A percentile compares a stretch with the other conserved stretches of the same genome.
phyloP scores from a whole-genome alignment of 2,329 filamentous ascomycete genomes.

The Curvularia verruculosa region DNA sequence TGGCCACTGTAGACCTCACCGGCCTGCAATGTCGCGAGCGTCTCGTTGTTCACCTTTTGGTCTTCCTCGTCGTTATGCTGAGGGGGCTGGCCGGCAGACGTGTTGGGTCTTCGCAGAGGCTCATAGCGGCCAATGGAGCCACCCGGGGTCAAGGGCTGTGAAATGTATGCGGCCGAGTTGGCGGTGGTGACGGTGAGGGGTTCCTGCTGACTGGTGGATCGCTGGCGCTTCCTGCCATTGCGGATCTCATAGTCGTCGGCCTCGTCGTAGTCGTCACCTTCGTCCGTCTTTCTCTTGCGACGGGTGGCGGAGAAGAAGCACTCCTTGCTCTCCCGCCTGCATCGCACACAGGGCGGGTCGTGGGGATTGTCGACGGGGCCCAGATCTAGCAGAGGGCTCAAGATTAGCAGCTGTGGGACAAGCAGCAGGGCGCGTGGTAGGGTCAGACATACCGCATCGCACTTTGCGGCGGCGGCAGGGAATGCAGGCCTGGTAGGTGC shows the following conservation, averaged over 20 bases:
- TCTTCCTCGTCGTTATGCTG: slow-evolving; percentile 57
- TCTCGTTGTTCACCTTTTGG: slow-evolving; percentile 64
- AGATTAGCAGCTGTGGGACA: slow-evolving; percentile 7
- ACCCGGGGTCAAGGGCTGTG: slow-evolving; percentile 67
- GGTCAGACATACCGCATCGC: slow-evolving; percentile 57
- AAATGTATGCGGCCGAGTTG: slow-evolving; percentile 34
- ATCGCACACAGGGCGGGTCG: slow-evolving; percentile 91
- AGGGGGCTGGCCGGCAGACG: slow-evolving; percentile 30
- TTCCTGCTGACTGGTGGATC: slow-evolving; percentile 54
- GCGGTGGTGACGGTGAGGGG: slow-evolving; percentile 27
- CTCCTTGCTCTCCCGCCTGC: slow-evolving; percentile 91
- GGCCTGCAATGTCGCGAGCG: slow-evolving; percentile 64
- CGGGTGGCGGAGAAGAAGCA: slow-evolving; percentile 96
- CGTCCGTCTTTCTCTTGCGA: slow-evolving; percentile 80
- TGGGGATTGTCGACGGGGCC: slow-evolving; percentile 83
- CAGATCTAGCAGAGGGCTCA: slow-evolving; percentile 5
- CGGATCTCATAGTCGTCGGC: slow-evolving; percentile 69
- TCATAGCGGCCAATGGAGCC: slow-evolving; percentile 69
- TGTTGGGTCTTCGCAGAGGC: slow-evolving; percentile 68
- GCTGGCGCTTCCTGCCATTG: slow-evolving; percentile 73
- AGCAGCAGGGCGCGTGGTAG: slow-evolving; percentile 7
- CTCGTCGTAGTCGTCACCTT: slow-evolving; percentile 52
- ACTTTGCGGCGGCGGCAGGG: slow-evolving; percentile 63
- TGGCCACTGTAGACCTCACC: slow-evolving; percentile 85
- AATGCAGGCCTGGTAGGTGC: slow-evolving; percentile 56